Evolutionary conservation across 1,139 yeast species (phyloP).

Genomic region (Magnusiomyces suaveolens): DNA sequence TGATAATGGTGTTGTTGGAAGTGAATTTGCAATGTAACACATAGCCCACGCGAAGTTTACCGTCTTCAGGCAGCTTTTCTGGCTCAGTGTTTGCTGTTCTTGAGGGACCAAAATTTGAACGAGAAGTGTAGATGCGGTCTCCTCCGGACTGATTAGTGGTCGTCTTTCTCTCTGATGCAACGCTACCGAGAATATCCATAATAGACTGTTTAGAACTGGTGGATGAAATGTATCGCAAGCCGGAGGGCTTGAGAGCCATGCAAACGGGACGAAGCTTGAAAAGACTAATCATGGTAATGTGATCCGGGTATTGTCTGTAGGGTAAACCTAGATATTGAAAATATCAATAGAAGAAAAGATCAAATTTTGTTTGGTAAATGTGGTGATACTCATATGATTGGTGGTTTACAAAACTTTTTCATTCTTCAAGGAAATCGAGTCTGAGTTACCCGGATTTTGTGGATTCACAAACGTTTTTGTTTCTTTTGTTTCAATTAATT

Average conservation of each 20-base stretch:
- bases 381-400: no score
- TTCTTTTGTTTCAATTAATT: background rate
- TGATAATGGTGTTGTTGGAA: constrained; percentile 72
- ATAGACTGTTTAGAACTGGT: background rate
- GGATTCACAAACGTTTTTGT: background rate
- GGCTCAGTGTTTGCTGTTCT: background rate
- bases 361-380: no score
- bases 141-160: background rate
- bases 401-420: background rate
- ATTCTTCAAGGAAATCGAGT: background rate
- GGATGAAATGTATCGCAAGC: background rate
- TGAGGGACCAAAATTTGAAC: background rate
- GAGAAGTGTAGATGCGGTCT: background rate
- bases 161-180: background rate
- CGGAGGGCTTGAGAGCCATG: background rate
- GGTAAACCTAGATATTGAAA: no score
- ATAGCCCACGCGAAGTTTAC: constrained; percentile 42
- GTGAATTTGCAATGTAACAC: constrained; percentile 69
- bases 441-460: background rate
- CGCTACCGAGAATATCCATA: background rate
- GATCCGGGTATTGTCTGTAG: no score
- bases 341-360: no score
- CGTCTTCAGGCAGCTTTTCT: constrained; percentile 12
- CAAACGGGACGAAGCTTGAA: background rate
- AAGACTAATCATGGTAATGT: background rate